Percentiles rank a stretch among this genome's conserved stretches.
phyloP scores from a whole-genome alignment of 2,329 filamentous ascomycete genomes.

The Rhynchosporium agropyri region DNA sequence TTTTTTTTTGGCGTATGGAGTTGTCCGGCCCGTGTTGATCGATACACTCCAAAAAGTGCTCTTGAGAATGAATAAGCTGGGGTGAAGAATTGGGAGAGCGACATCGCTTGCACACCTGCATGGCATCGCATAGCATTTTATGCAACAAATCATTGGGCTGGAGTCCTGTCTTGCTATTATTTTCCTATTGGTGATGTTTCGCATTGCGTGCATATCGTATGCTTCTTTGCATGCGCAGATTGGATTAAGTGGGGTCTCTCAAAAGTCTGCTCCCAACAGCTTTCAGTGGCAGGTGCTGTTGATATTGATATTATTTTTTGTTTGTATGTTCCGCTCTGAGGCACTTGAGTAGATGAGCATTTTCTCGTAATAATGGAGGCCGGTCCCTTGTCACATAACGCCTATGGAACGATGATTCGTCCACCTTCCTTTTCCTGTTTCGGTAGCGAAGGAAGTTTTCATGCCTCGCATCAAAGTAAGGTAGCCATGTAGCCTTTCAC shows the following conservation, averaged over 20 bases:
- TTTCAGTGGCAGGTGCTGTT: not conserved
- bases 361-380: no score
- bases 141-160: constrained; percentile 6
- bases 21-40: not conserved
- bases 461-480: no score
- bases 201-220: constrained; percentile 3
- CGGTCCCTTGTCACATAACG: no score
- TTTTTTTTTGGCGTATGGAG: not conserved
- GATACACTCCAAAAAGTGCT: not conserved
- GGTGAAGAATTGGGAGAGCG: not conserved
- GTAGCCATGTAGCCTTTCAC: no score
- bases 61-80: not conserved
- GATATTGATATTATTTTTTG: not conserved
- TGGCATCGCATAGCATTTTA: not conserved
- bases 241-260: not conserved
- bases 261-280: not conserved
- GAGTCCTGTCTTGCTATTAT: not conserved
- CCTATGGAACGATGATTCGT: no score
- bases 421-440: no score
- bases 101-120: constrained; percentile 9
- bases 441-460: no score
- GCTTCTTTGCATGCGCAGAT: not conserved
- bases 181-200: not conserved
- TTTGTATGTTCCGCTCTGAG: no score
- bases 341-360: no score